Percentiles rank a stretch among this genome's conserved stretches.
phyloP scores from a whole-genome alignment of 1,284 basidiomycete genomes.

The Moesziomyces sp. region DNA sequence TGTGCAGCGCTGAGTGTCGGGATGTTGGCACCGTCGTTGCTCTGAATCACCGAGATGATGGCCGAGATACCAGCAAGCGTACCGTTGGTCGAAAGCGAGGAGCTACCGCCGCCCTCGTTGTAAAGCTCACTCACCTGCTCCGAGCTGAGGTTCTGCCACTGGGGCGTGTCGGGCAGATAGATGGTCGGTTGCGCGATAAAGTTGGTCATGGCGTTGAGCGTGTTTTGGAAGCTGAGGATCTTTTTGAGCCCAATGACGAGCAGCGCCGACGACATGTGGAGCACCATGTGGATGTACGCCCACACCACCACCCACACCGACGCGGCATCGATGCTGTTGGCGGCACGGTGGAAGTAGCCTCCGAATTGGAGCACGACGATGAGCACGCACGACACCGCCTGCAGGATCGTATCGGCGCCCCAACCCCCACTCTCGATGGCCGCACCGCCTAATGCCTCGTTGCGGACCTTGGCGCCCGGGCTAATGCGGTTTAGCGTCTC shows the following conservation, averaged over 20 bases:
- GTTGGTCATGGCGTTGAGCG: conserved; percentile 19
- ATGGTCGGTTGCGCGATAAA: conserved; percentile 12
- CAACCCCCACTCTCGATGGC: conserved; percentile 43
- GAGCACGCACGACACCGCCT: conserved; percentile 29
- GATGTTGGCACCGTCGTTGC: conserved; percentile 35
- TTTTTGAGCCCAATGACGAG: conserved; percentile 43
- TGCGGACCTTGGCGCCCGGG: conserved; percentile 26
- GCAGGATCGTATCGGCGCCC: conserved; percentile 32
- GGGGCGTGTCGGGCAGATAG: conserved; percentile 23
- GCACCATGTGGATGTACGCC: conserved; percentile 39
- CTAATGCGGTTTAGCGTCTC: conserved; percentile 43
- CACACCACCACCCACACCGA: conserved; percentile 33
- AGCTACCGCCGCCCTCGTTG: conserved; percentile 5
- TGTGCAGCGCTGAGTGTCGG: conserved; percentile 22
- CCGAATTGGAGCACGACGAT: conserved; percentile 43
- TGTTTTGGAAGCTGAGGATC: conserved; percentile 43
- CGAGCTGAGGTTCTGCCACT: conserved; percentile 14
- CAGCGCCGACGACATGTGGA: conserved; percentile 45
- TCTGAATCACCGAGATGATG: conserved; percentile 36
- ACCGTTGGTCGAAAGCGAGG: conserved; percentile 17
- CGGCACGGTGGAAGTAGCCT: conserved; percentile 41
- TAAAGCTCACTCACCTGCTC: conserved; percentile 2
- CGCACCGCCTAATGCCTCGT: conserved; percentile 5
- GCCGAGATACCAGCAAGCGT: conserved; percentile 17
- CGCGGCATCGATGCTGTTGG: conserved; percentile 17